Evolutionary conservation across 306 rosid species (phyloP), one percentile per base, ranked within the genome.

Genomic region (Malus sieversii): DNA sequence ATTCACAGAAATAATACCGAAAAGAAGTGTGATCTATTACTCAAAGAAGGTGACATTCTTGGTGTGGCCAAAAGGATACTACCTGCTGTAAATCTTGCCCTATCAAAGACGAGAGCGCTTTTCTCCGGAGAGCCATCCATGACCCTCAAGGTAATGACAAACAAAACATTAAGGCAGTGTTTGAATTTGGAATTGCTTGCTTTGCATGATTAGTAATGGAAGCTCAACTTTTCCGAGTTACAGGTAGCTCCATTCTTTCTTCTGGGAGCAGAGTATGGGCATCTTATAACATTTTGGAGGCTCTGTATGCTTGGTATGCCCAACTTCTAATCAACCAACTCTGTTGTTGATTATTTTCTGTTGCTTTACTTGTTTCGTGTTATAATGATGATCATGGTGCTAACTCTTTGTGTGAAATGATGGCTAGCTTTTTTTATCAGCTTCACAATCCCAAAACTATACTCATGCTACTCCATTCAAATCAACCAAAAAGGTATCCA

Each of bases 81-180:
- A 65, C 96, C 97, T 27, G 84, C 90, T 71, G 70, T 81, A 66
- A 95, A 95, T 78, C 82, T 95, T 73, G 85, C 80, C 59, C 82
- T 90, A 74, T 85, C 87, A 68, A 90, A 80, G 88, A 79, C 83
- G 20, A 84, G 89, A 75, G 83, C 51, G 60, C 73, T 87, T 23
- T 95, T 92, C 85, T 92, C 96, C 3, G 97, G 97, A 81, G 93
- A 92, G 76, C 92, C 99, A 64, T 86, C 92, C 78, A 90, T 77
- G 91, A 95, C 96, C 66, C 88, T 95, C 45, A 95, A 88, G 83
- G 97, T 95, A 92, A 89, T 48, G 23, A 51, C 52, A 53, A 16
- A 58, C 22, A 62, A 59, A 60, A 12, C 38, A 61, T 53, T 27
- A 30, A 74, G 23, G 22, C 64, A 68, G 46, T 53, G 32, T 65